Conservation (phyloP, 352 stramenopile species). For the Globisporangium nagaii region DNA sequence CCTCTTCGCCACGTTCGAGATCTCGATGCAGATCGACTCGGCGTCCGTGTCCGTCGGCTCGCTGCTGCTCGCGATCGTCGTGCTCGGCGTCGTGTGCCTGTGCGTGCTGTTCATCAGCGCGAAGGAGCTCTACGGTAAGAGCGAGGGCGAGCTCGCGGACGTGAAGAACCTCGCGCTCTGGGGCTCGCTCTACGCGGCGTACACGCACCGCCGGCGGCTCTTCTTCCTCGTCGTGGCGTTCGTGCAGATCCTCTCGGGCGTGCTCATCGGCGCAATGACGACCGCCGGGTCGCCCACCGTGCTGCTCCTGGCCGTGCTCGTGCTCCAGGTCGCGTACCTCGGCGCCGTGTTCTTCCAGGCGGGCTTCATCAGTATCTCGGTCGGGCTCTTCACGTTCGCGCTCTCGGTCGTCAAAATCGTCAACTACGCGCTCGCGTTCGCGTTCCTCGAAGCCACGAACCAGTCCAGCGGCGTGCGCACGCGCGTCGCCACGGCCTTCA, state of each 20-base stretch:
- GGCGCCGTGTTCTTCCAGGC: conserved; percentile 37
- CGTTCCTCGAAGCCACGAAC: conserved; percentile 41
- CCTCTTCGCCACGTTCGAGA: conserved; percentile 59
- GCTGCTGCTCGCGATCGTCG: conserved; percentile 34
- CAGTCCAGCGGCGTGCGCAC: conserved; percentile 30
- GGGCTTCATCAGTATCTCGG: conserved; percentile 28
- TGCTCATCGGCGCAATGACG: conserved; percentile 52
- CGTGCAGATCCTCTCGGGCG: conserved; percentile 43
- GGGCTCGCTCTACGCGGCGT: conserved; percentile 58
- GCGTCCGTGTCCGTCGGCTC: conserved; percentile 15
- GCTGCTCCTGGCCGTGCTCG: conserved; percentile 43
- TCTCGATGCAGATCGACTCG: conserved; percentile 55
- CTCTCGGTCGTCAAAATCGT: conserved; percentile 45
- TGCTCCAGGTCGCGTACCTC: conserved; percentile 46
- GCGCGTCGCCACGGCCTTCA: conserved; percentile 44
- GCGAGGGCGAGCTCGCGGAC: conserved; percentile 41
- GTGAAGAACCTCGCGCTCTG: conserved; percentile 50
- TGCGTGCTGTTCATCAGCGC: conserved; percentile 28
- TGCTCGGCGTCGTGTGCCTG: conserved; percentile 39
- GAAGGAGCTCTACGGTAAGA: conserved; percentile 39
- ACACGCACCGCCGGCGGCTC: conserved; percentile 54
- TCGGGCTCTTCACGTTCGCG: conserved; percentile 43
- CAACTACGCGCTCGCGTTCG: conserved; percentile 54
- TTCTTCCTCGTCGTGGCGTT: conserved; percentile 55
- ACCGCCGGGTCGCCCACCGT: conserved; percentile 18